Conservation (phyloP, 1,139 yeast genomes). For the Blastobotrys ciferrii region DNA sequence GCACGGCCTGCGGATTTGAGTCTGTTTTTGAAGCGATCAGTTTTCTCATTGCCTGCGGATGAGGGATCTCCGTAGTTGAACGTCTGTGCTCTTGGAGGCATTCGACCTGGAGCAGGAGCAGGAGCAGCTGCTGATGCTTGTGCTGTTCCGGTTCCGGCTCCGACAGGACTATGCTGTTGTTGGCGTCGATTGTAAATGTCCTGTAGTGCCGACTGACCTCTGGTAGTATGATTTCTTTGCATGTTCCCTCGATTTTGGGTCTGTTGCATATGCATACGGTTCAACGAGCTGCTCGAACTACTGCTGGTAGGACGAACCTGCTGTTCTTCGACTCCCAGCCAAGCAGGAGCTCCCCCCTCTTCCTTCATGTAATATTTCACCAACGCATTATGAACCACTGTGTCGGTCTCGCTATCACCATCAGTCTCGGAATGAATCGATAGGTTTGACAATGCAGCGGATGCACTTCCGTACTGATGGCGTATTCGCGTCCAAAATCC, state of each 20-base stretch:
- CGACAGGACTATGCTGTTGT: constrained; percentile 9
- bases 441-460: constrained; percentile 29
- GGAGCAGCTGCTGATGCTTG: constrained; percentile 6
- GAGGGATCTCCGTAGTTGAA: neutral
- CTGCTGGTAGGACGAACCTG: constrained; percentile 7
- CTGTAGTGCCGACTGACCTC: constrained; percentile 25
- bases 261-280: neutral
- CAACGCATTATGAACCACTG: constrained; percentile 42
- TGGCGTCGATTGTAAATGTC: constrained; percentile 30
- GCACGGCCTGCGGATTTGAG: constrained; percentile 31
- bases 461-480: constrained; percentile 28
- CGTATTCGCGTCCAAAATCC: constrained; percentile 29
- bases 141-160: neutral
- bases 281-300: neutral
- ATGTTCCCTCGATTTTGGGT: neutral
- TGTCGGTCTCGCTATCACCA: constrained; percentile 35
- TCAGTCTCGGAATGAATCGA: constrained; percentile 35
- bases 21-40: constrained; percentile 27
- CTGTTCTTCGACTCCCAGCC: constrained; percentile 29
- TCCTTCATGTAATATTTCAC: constrained; percentile 31
- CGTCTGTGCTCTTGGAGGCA: constrained; percentile 5
- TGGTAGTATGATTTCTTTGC: constrained; percentile 2
- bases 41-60: constrained; percentile 12
- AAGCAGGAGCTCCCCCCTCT: constrained; percentile 27
- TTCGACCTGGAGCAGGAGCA: constrained; percentile 7